Conservation (phyloP, 192 early-diverging fungal genomes). For the Chytriomyces sp. region DNA sequence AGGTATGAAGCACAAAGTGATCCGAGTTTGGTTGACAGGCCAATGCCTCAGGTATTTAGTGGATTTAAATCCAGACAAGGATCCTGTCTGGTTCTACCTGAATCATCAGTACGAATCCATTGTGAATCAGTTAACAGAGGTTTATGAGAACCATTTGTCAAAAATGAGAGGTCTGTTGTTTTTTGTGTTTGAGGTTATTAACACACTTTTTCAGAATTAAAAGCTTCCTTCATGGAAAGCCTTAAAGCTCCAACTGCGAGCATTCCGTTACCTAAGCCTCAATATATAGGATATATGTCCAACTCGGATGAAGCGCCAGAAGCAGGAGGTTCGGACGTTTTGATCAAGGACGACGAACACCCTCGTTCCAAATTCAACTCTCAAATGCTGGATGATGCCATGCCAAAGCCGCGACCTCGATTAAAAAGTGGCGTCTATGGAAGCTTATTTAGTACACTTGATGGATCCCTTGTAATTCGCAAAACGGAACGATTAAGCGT, state of each 20-base stretch:
- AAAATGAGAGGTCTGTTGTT: conserved; percentile 32
- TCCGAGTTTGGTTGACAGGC: not conserved
- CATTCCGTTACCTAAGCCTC: conserved; percentile 21
- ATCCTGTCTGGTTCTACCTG: conserved; percentile 88
- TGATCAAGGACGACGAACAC: not conserved
- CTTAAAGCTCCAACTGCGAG: not conserved
- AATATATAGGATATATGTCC: conserved; percentile 8
- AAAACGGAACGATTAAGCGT: conserved; percentile 8
- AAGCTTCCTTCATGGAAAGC: not conserved
- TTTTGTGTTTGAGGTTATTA: not conserved
- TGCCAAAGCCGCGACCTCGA: not conserved
- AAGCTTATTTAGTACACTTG: conserved; percentile 9
- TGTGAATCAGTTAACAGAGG: conserved; percentile 70
- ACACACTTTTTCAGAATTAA: not conserved
- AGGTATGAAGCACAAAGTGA: conserved; percentile 52
- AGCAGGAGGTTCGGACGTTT: not conserved
- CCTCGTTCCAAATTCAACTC: not conserved
- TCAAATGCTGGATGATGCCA: not conserved
- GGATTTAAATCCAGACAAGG: conserved; percentile 75
- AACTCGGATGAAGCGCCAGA: not conserved
- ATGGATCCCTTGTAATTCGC: conserved; percentile 7
- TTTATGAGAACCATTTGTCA: conserved; percentile 53
- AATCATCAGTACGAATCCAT: conserved; percentile 89
- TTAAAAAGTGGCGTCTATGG: not conserved
- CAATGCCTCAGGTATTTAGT: conserved; percentile 58